These are phyloP conservation scores for Erigeron philadelphicus DNA, from an alignment of 140 eudicot species.

Conservation along the genomic window DNA sequence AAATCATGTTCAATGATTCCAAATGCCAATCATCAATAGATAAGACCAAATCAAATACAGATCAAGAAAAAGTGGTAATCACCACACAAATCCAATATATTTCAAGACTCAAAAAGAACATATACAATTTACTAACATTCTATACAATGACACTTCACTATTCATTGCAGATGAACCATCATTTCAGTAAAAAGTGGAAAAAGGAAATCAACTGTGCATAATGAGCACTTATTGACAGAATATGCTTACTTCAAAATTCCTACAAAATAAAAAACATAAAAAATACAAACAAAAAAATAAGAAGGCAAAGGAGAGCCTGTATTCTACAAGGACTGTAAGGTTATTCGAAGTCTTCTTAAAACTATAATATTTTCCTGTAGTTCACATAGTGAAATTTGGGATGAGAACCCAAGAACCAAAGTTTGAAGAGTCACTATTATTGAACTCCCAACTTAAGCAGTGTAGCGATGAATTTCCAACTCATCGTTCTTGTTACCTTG, in stretches of 20 bases:
- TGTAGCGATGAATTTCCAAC: not conserved
- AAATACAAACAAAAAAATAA: too few species aligned
- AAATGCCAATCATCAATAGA: not conserved
- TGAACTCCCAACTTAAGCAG: not conserved
- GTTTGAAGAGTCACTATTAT: not conserved
- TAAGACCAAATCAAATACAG: not conserved
- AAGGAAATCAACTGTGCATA: not conserved
- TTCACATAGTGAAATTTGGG: not conserved
- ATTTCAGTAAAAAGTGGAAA: not conserved
- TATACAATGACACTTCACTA: not conserved
- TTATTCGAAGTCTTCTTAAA: not conserved
- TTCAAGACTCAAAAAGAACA: too few species aligned
- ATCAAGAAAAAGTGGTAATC: not conserved
- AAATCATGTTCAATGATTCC: not conserved
- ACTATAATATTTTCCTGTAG: not conserved
- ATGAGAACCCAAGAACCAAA: not conserved
- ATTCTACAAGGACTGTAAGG: not conserved
- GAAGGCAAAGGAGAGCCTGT: not conserved
- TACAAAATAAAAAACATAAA: too few species aligned
- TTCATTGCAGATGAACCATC: not conserved
- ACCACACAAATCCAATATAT: not conserved
- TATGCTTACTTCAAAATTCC: not conserved
- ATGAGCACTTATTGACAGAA: not conserved
- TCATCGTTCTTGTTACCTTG: not conserved
- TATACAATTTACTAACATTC: not conserved